These are phyloP conservation scores for Aspergillus pseudoviridinutans DNA, from an alignment of 2,329 filamentous ascomycete genomes.

Conservation along the genomic window DNA sequence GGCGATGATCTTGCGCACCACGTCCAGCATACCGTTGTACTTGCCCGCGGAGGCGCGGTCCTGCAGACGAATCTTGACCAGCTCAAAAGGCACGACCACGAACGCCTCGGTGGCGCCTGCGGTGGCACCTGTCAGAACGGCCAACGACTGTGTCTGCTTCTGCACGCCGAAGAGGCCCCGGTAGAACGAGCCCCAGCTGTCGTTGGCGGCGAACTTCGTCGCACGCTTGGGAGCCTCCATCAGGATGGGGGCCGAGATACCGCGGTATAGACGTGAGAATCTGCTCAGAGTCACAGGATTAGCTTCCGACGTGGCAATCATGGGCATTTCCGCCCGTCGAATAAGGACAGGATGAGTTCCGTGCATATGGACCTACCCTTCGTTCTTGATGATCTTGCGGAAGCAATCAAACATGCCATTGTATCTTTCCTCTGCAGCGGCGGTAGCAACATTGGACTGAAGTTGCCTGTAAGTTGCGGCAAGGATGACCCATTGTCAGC, in stretches of 20 bases:
- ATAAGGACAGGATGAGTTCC: neutral
- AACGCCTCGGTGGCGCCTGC: constrained; percentile 95
- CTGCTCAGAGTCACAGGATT: constrained; percentile 40
- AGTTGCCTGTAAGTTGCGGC: constrained; percentile 61
- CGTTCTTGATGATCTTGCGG: constrained; percentile 90
- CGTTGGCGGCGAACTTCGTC: constrained; percentile 98
- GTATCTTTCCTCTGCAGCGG: constrained; percentile 74
- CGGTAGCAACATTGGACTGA: constrained; percentile 64
- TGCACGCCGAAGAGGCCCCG: constrained; percentile 75
- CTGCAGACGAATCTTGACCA: constrained; percentile 97
- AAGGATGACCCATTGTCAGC: neutral
- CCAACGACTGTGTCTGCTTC: constrained; percentile 89
- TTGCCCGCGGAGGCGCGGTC: constrained; percentile 88
- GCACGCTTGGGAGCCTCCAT: constrained; percentile 97
- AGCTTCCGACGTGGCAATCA: neutral
- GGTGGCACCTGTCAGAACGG: constrained; percentile 87
- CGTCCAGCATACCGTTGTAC: constrained; percentile 52
- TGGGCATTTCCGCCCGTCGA: neutral
- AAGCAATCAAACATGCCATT: constrained; percentile 98
- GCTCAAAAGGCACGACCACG: constrained; percentile 95
- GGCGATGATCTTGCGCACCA: constrained; percentile 65
- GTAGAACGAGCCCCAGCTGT: constrained; percentile 96
- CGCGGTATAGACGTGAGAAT: constrained; percentile 86
- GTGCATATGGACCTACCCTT: constrained; percentile 64
- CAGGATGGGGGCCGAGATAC: constrained; percentile 90